Base-by-base conservation (phyloP, 306 rosid species). In the Citrullus colocynthis region DNA sequence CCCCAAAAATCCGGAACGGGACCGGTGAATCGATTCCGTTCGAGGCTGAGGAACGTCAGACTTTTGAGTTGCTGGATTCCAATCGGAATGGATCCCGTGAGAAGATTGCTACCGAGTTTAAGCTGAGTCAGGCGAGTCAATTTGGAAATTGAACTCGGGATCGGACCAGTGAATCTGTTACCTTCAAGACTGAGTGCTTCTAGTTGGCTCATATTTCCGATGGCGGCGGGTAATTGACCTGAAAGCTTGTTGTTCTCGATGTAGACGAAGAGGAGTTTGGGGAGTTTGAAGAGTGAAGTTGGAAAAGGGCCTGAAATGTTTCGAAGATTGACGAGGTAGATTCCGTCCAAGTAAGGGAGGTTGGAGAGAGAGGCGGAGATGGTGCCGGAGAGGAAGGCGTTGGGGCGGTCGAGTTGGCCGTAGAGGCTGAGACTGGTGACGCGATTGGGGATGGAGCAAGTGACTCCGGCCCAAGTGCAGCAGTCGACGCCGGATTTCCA, bases 301-400 rank as follows among this genome's bases (percentile, higher is more conserved):
- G 97, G 98, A 36, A 94, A 94, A 0, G 80, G 85, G 30, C 98
- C 98, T 15, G 93, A 78, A 49, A 94, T 57, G 65, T 91, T 77
- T 51, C 78, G 80, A 56, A 94, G 97, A 62, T 90, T 0, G 6
- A 0, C 18, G 41, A 94, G 85, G 83, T 91, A 91, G 66, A 94
- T 37, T 6, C 90, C 89, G 14, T 30, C 81, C 0, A 94, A 77
- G 79, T 67, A 81, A 64, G 41, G 70, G 85, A 94, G 85, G 36
- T 89, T 94, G 0, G 96, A 81, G 75, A 94, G 85, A 0, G 90
- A 58, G 12, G 91, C 84, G 14, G 98, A 90, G 79, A 94, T 80
- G 7, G 79, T 78, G 71, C 97, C 98, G 39, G 91, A 78, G 0
- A 94, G 81, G 6, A 6, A 81, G 32, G 74, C 7, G 7, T 32